Evolutionary conservation across 139 green algal genomes (phyloP), one percentile per base, ranked within the genome.

Genomic region (Chlorella sp.): DNA sequence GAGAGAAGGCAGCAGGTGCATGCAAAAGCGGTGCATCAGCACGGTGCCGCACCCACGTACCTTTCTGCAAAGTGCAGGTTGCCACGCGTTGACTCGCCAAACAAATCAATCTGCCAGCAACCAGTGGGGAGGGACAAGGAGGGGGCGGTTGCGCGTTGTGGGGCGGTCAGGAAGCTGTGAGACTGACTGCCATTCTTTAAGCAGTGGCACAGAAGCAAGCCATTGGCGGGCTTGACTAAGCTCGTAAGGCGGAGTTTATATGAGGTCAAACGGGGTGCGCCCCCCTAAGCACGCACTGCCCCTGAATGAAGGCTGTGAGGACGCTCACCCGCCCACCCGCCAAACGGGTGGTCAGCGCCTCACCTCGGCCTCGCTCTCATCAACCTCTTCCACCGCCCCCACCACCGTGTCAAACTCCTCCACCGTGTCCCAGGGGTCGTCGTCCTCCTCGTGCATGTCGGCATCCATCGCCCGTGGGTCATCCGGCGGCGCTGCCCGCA

Each of bases 41-140:
- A n/a, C n/a, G n/a, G n/a, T n/a, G n/a, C n/a, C n/a, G n/a, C n/a
- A n/a, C n/a, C n/a, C n/a, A n/a, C n/a, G 48, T 9, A 57, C 48
- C 75, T 81, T 42, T 92, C 64, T 7, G 92, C 87, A 68, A 98
- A 89, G 83, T 96, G 95, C 87, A 97, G 91, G 90, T 97, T 96
- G 78, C 96, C 96, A 42, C 91, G 91, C 2, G 96, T 97, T 60
- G 76, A 93, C 81, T 98, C 96, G 3, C 95, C 95, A 66, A 97
- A 94, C 32, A 95, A 93, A 91, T 98, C 96, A n/a, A 97, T 92
- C 94, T 97, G 91, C 57, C 11, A 68, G 19, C 26, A 24, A 32
- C 24, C 30, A 14, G 3, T 28, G 79, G 53, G 22, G n/a, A n/a
- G n/a, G n/a, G n/a, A n/a, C n/a, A n/a, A 14, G 48, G n/a, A 0